Evolutionary conservation across 192 early-diverging fungal species (phyloP), one percentile per base, ranked within the genome.

Genomic region (Rhizoclosmatium sp.): DNA sequence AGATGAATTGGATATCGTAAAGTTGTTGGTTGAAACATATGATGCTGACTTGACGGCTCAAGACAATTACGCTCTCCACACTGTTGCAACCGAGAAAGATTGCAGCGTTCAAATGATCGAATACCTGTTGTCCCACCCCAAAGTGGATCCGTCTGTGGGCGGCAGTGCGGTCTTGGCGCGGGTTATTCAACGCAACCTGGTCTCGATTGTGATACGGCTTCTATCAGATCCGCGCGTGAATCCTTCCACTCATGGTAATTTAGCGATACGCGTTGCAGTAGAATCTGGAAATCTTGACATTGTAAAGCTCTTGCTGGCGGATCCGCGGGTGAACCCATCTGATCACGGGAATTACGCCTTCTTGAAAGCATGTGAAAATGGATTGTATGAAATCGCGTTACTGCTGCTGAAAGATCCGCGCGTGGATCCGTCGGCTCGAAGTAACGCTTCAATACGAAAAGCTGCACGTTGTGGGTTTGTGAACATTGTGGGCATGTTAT

Each of bases 1-100:
- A 7, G 60, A 21, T 19, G 4, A 62, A 5, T 62, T 62, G 60
- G 60, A 47, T 80, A n/a, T 40, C 82, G 78, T 69, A 31, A 80
- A 41, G 39, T 7, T 62, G 0, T 40, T 62, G 19, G 60, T 62
- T 23, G 19, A 19, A 21, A 4, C 0, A 0, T 23, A 7, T 7
- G 21, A 31, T 7, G 60, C 21, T 19, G 60, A 62, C 39, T 0
- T 62, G 9, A 40, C 10, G 4, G 60, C 7, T 40, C 60, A 23
- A 4, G 23, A 62, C 19, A 62, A 62, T 40, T 40, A 31, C 39
- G 60, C 60, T 21, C 4, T 62, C 39, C 21, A 31, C 23, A 19
- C 10, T 40, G 60, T 23, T 40, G 60, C 60, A 4, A 21, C 60
- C 7, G 39, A 23, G 4, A 21, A 21, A 19, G 23, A 62, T 40